Percentiles rank a stretch among this genome's conserved stretches.
These are phyloP conservation scores for Chlamydomonas schloesseri DNA, from an alignment of 139 green algal genomes.

Conservation along the genomic window DNA sequence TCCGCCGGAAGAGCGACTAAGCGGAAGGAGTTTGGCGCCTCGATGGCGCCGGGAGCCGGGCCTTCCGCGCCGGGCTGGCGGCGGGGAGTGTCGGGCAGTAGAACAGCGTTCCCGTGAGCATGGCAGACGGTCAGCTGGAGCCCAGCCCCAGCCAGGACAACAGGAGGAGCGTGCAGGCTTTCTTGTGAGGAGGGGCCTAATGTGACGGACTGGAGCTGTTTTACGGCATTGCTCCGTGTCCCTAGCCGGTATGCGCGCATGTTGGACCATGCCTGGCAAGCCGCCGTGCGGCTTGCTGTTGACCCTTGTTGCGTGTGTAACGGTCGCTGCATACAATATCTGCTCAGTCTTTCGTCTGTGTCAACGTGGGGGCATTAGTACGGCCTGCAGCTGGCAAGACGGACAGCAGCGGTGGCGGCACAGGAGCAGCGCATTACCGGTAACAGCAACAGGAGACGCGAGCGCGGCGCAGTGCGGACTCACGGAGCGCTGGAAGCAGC, in stretches of 20 bases:
- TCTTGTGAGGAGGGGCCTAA: neutral
- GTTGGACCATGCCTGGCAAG: conserved; percentile 21
- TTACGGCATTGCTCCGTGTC: neutral
- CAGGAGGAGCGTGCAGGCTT: conserved; percentile 6
- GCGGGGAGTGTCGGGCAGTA: conserved; percentile 31
- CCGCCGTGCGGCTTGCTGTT: conserved; percentile 31
- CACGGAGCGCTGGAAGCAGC: too few species aligned
- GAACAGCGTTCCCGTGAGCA: neutral
- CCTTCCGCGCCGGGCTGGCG: conserved; percentile 29
- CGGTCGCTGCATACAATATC: neutral
- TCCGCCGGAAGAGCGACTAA: conserved; percentile 96
- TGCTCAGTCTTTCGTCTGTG: too few species aligned
- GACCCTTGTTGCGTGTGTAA: conserved; percentile 28
- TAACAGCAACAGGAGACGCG: too few species aligned
- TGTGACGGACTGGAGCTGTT: neutral
- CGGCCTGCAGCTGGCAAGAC: too few species aligned
- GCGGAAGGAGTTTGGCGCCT: conserved; percentile 10
- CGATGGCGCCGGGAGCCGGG: neutral
- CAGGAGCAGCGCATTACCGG: too few species aligned
- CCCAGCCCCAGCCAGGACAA: conserved; percentile 20
- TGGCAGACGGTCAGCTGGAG: conserved; percentile 14
- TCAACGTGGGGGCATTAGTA: too few species aligned
- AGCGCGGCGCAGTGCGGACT: too few species aligned
- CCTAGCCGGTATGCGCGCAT: conserved; percentile 3
- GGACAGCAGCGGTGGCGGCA: too few species aligned